A percentile compares a stretch with the other conserved stretches of the same genome.
Conservation (phyloP, 108 stramenopile species). For the Cylindrotheca closterium region DNA sequence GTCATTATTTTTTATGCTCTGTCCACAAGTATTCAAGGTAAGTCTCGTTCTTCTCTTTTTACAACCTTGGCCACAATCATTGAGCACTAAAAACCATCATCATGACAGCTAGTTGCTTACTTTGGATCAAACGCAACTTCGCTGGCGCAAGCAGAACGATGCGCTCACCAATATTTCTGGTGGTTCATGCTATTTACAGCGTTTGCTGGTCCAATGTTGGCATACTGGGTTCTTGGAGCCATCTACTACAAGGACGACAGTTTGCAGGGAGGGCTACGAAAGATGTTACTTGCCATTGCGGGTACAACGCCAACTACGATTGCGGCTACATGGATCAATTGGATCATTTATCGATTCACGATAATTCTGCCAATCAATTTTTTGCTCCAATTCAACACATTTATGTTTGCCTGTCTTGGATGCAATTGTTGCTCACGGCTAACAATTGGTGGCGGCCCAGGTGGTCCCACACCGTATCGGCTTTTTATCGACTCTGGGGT, state of each 20-base stretch:
- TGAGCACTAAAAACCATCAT: background rate
- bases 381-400: slow-evolving; percentile 75
- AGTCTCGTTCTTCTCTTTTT: slow-evolving; percentile 3
- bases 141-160: slow-evolving; percentile 56
- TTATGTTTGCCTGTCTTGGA: slow-evolving; percentile 39
- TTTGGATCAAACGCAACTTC: slow-evolving; percentile 64
- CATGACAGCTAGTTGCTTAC: slow-evolving; percentile 48
- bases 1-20: slow-evolving; percentile 21
- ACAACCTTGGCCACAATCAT: background rate
- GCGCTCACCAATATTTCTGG: slow-evolving; percentile 84
- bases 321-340: slow-evolving; percentile 75
- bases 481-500: slow-evolving; percentile 84
- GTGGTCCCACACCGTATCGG: slow-evolving; percentile 79
- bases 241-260: slow-evolving; percentile 45
- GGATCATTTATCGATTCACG: slow-evolving; percentile 74
- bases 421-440: slow-evolving; percentile 45
- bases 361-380: slow-evolving; percentile 68
- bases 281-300: slow-evolving; percentile 17
- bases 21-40: slow-evolving; percentile 85
- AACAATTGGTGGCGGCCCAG: slow-evolving; percentile 56
- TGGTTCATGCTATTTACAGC: slow-evolving; percentile 81
- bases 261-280: slow-evolving; percentile 9
- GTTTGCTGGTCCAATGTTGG: slow-evolving; percentile 66
- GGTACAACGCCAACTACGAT: slow-evolving; percentile 22
- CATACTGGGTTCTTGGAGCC: slow-evolving; percentile 50